phyloP scores from a whole-genome alignment of 768 basidiomycete genomes.

The Mycena kentingensis region DNA sequence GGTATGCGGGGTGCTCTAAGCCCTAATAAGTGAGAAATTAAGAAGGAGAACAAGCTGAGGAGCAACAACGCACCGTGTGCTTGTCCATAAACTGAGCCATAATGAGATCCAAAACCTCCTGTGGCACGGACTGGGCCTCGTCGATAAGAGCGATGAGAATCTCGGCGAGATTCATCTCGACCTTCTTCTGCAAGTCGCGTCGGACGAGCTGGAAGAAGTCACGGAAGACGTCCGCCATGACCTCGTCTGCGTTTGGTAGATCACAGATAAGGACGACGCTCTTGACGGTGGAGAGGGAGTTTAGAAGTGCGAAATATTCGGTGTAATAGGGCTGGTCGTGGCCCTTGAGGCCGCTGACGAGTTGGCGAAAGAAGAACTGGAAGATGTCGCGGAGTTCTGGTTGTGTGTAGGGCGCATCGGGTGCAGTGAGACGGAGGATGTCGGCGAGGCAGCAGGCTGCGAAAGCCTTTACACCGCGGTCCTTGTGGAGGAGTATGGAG shows the following conservation, averaged over 20 bases:
- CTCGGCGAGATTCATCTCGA: slow-evolving; percentile 84
- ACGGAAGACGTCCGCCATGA: slow-evolving; percentile 81
- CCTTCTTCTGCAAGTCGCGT: slow-evolving; percentile 73
- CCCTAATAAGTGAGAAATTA: slow-evolving; percentile 42
- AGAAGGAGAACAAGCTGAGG: slow-evolving; percentile 5
- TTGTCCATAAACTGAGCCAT: slow-evolving; percentile 87
- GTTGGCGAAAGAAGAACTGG: slow-evolving; percentile 91
- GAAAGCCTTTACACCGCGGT: slow-evolving; percentile 93
- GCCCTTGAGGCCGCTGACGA: slow-evolving; percentile 71
- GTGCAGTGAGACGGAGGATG: slow-evolving; percentile 89
- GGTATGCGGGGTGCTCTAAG: slow-evolving; percentile 73
- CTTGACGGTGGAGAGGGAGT: slow-evolving; percentile 92
- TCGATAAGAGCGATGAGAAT: slow-evolving; percentile 89
- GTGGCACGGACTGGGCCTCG: slow-evolving; percentile 76
- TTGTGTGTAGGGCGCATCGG: slow-evolving; percentile 93
- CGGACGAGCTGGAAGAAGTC: slow-evolving; percentile 80
- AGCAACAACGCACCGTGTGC: slow-evolving; percentile 54
- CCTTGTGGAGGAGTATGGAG: slow-evolving; percentile 88
- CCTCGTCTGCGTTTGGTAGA: slow-evolving; percentile 81
- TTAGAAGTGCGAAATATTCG: slow-evolving; percentile 93
- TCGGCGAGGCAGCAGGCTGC: slow-evolving; percentile 94
- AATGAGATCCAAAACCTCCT: slow-evolving; percentile 75
- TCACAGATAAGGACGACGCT: slow-evolving; percentile 93
- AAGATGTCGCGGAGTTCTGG: slow-evolving; percentile 93
- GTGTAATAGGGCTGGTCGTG: slow-evolving; percentile 83